Percentiles rank a stretch among this genome's conserved stretches.
phyloP scores from a whole-genome alignment of 192 early-diverging fungal genomes.

The Mortierella antarctica region DNA sequence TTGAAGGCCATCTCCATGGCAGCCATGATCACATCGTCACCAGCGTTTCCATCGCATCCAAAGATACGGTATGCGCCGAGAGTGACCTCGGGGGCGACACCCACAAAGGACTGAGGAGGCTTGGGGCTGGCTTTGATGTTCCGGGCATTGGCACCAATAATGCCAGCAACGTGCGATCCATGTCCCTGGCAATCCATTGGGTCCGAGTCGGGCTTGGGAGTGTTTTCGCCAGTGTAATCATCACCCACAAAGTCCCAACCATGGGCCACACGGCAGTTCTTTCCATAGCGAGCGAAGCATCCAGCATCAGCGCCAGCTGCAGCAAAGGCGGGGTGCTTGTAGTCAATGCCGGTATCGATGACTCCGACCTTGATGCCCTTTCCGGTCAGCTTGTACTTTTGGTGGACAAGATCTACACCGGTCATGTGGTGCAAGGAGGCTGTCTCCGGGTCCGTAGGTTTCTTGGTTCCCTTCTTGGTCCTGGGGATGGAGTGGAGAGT shows the following conservation, averaged over 20 bases:
- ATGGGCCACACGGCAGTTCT: conserved; percentile 63
- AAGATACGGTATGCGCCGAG: conserved; percentile 86
- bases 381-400: conserved; percentile 38
- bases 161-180: conserved; percentile 75
- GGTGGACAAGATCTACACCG: conserved; percentile 52
- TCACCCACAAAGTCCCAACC: conserved; percentile 76
- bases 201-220: conserved; percentile 57
- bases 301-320: conserved; percentile 17
- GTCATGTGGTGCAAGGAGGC: conserved; percentile 54
- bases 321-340: conserved; percentile 71
- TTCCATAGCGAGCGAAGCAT: conserved; percentile 69
- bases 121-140: conserved; percentile 30
- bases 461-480: background rate
- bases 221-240: conserved; percentile 13
- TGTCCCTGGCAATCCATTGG: conserved; percentile 74
- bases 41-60: conserved; percentile 74
- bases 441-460: conserved; percentile 13
- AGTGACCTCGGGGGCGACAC: conserved; percentile 85
- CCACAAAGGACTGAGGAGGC: conserved; percentile 60
- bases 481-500: conserved; percentile 31
- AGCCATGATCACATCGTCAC: conserved; percentile 77
- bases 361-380: conserved; percentile 64
- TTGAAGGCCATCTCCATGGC: conserved; percentile 78
- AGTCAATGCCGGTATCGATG: conserved; percentile 70
- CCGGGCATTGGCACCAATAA: conserved; percentile 74